Evolutionary conservation across 1,139 yeast genomes (phyloP).

Genomic region (Ogataea hybrid): DNA sequence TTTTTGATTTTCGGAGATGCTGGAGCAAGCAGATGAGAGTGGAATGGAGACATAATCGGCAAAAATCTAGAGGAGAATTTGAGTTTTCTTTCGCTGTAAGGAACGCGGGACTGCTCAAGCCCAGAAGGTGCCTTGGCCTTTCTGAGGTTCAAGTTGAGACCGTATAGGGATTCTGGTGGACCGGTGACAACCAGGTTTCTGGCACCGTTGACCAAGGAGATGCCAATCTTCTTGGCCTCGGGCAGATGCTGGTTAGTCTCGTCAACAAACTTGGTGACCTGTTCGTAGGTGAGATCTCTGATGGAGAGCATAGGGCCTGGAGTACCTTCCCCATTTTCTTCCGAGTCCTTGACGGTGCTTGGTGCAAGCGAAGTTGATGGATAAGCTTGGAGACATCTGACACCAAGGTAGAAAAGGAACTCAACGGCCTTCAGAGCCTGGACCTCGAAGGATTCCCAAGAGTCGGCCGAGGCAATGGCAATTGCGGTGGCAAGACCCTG

Average conservation of each 20-base stretch:
- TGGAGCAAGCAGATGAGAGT: constrained; percentile 75
- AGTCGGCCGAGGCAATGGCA: constrained; percentile 80
- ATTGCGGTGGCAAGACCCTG: constrained; percentile 96
- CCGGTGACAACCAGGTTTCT: constrained; percentile 95
- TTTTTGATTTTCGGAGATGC: constrained; percentile 66
- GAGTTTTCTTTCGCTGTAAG: constrained; percentile 88
- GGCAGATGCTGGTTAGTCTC: constrained; percentile 94
- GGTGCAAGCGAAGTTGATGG: constrained; percentile 96
- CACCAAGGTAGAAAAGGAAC: constrained; percentile 87
- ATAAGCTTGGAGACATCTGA: constrained; percentile 84
- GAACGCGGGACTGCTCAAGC: constrained; percentile 91
- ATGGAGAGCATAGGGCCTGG: constrained; percentile 98
- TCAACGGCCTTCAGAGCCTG: constrained; percentile 78
- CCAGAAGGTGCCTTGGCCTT: constrained; percentile 95
- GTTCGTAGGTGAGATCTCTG: constrained; percentile 77
- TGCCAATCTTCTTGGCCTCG: constrained; percentile 81
- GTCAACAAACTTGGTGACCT: constrained; percentile 76
- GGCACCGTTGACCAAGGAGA: constrained; percentile 93
- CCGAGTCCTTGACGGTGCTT: constrained; percentile 86
- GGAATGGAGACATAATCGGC: constrained; percentile 97
- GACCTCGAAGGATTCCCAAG: constrained; percentile 79
- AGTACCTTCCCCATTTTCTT: constrained; percentile 91
- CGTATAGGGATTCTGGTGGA: constrained; percentile 98
- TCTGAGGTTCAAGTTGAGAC: constrained; percentile 88
- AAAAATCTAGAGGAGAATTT: constrained; percentile 90